Evolutionary conservation across 805 yeast genomes (phyloP), one percentile per base, ranked within the genome.

Genomic region (Candida sakaeoensis): DNA sequence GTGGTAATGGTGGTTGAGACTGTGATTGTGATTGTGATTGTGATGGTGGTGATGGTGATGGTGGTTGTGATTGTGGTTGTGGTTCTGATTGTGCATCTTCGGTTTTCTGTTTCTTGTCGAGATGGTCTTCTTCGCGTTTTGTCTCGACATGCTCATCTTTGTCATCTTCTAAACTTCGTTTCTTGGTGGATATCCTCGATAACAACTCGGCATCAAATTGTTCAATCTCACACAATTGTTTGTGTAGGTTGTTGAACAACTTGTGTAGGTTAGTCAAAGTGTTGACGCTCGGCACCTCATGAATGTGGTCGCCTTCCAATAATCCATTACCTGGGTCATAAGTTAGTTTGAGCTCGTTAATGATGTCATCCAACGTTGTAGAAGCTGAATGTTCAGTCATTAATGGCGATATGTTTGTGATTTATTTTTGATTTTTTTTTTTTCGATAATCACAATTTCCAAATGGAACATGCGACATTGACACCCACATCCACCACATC

Each of bases 321-420:
- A 76, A 57, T 1, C 89, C 89, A 13, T 74, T 64, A 28, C 77
- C 74, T 4, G 74, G 63, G 50, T 82, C 85, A 52, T 77, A 82
- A 1, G 75, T 61, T 39, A 83, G 56, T 34, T 70, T 66, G 27
- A 81, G 57, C 46, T 75, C 77, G 33, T 63, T 61, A 39, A 82
- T 60, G 10, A 83, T 72, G 40, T 75, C 74, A 21, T 71, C 70
- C 37, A 83, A 53, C 6, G 67, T 60, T 4, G 72, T 68, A 4
- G 73, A 60, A 9, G 73, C 71, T 5, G 63, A 52, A 37, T 37
- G 23, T 21, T 32, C 35, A 8, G 26, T 36, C 25, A 33, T 36
- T 13, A 24, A 4, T 17, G 6, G 8, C 21, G 15, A 15, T n/a
- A n/a, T n/a, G n/a, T n/a, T n/a, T n/a, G n/a, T n/a, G n/a, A n/a